Base-by-base conservation (phyloP, 2,329 filamentous ascomycete genomes). In the Dendryphion nanum region DNA sequence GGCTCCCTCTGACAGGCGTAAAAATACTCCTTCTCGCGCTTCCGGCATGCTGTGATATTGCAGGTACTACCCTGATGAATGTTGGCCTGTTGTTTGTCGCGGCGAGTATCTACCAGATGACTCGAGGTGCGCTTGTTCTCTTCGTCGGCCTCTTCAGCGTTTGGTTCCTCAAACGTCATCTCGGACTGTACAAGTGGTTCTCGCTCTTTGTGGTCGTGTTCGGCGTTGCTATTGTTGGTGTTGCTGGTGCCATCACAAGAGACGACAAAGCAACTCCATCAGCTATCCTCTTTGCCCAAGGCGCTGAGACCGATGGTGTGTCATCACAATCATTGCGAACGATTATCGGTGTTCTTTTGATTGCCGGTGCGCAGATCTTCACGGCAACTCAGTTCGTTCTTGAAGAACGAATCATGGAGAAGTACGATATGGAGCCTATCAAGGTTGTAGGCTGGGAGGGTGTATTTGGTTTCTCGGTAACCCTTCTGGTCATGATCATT, bases 91-190 rank as follows among this genome's bases (percentile, higher is more conserved):
- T 97, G 33, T 90, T 97, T 62, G 90, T 97, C 17, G 93, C 88
- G 10, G 89, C 93, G 2, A 94, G 88, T 44, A 96, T 98, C 59
- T 98, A 96, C 69, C 93, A 98, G 70, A 98, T 98, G 93, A 97
- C 91, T 1, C 78, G 93, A 42, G 93, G 93, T 6, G 93, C 93
- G 1, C 76, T 98, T 29, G 91, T 98, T 3, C 76, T 98, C 5
- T 98, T 98, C 55, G 93, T 98, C 15, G 93, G 93, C 0, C 72
- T 97, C 0, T 96, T 98, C 70, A 95, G 89, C 58, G 90, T 98
- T 18, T 57, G 95, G 10, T 97, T 98, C 66, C 74, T 98, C 40
- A 83, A 81, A 55, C 81, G 89, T 33, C 84, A 81, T 51, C 75
- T 98, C 21, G 79, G 82, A 44, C 63, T 86, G n/a, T 96, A 91